Base-by-base conservation (phyloP, 1,284 basidiomycete genomes). In the Xerocomus nothofagi region DNA sequence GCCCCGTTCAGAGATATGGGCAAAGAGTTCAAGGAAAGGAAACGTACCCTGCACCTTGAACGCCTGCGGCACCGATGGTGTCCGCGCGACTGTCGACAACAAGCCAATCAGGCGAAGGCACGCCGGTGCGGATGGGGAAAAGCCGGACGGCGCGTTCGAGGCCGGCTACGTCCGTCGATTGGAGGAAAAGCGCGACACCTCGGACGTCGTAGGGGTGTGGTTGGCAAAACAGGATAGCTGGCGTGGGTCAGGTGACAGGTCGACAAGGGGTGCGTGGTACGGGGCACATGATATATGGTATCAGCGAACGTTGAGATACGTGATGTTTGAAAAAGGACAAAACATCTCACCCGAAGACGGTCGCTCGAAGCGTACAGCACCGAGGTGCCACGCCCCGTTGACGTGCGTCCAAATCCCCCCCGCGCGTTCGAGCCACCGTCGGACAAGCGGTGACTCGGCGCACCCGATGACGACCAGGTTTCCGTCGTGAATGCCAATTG, bases 51-150 rank as follows among this genome's bases (percentile, higher is more conserved):
- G 85, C 86, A 20, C 81, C 89, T 14, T 79, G 64, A n/a, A 92
- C 70, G 1, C 86, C 91, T 11, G 79, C 88, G 12, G 85, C 81
- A 10, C 84, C 88, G 17, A 78, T 68, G 43, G 58, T 65, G 57
- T 84, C 84, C 11, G 79, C 73, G 9, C 70, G 64, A 3, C 69
- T 65, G 8, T 79, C 77, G 2, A 84, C 71, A 15, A 91, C 73
- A 2, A 88, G 62, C 88, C 89, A 93, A 60, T 91, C 87, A 2
- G 91, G 88, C 1, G 78, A 71, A 9, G 80, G 66, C 6, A 92
- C 73, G 4, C 89, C 91, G 0, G 90, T 93, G 11, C 91, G 80
- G 20, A 88, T 78, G 2, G 91, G 91, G 57, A 93, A 86, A n/a
- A 92, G 70, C 29, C 86, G 76, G 1, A 78, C 66, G 0, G 78